These are phyloP conservation scores for Pseudevernia furfuracea DNA, from an alignment of 495 filamentous ascomycete species.

Conservation along the genomic window DNA sequence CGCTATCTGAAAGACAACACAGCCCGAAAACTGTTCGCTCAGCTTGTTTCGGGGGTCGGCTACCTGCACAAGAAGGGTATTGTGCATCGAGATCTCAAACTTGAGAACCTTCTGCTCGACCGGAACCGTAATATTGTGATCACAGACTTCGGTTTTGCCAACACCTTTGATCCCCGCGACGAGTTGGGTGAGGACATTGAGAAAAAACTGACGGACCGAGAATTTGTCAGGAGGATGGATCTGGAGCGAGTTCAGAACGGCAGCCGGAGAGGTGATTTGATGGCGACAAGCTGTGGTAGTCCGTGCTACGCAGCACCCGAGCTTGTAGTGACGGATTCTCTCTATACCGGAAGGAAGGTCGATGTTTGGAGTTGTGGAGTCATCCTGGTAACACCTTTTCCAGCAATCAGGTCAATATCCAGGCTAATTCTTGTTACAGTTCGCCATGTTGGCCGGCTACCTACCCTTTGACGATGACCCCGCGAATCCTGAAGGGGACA, in stretches of 20 bases:
- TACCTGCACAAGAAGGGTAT: slow-evolving; percentile 99
- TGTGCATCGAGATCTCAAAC: slow-evolving; percentile 92
- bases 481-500: slow-evolving; percentile 96
- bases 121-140: slow-evolving; percentile 98
- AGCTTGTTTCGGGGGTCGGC: slow-evolving; percentile 91
- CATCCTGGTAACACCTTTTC: slow-evolving; percentile 68
- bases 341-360: slow-evolving; percentile 96
- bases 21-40: slow-evolving; percentile 86
- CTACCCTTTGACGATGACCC: slow-evolving; percentile 99
- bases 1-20: slow-evolving; percentile 90
- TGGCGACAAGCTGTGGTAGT: slow-evolving; percentile 53
- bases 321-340: slow-evolving; percentile 91
- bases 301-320: slow-evolving; percentile 94
- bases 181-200: slow-evolving; percentile 88
- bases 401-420: not conserved
- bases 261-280: slow-evolving; percentile 60
- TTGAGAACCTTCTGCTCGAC: slow-evolving; percentile 94
- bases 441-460: slow-evolving; percentile 97
- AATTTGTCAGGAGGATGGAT: slow-evolving; percentile 71
- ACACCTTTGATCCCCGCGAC: slow-evolving; percentile 86
- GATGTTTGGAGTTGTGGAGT: slow-evolving; percentile 99
- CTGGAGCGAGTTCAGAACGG: slow-evolving; percentile 78
- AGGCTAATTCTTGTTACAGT: slow-evolving; percentile 45
- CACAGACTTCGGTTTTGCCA: slow-evolving; percentile 98
- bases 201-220: slow-evolving; percentile 72